Base-by-base conservation (phyloP, 2,329 filamentous ascomycete species). In the Bipolaris victoriae region DNA sequence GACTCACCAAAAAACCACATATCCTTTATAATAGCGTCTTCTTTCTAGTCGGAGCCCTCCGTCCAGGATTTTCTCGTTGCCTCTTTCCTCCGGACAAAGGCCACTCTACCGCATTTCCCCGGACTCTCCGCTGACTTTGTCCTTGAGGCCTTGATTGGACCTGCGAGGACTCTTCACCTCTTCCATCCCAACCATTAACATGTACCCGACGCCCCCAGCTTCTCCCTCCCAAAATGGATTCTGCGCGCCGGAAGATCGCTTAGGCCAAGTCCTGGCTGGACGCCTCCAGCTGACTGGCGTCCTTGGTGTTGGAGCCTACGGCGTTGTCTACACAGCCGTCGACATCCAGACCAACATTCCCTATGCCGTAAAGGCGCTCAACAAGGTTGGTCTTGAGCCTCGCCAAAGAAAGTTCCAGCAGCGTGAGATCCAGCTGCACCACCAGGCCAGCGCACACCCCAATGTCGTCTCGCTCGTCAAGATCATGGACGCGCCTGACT, bases 301-400 rank as follows among this genome's bases (percentile, higher is more conserved):
- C 68, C 85, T 98, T 61, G 95, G 95, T 64, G 91, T 94, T 49
- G 95, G 95, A 68, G 95, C 95, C 56, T 99, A 99, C 78, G 95
- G 95, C 64, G 93, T 97, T 40, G 95, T 99, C 24, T 98, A 98
- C 81, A 87, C 88, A 64, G 93, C 93, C 71, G 83, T 90, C 79
- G 93, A 95, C 80, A 86, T 94, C 74, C 88, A 89, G 75, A 94
- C 88, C 66, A 86, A 90, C 75, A 85, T 88, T 57, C 88, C 87
- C 64, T 99, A 96, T 82, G 95, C 95, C 63, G 94, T 99, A 74
- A 99, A 99, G 84, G 94, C 93, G 60, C 85, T 99, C 74, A 95
- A 92, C 88, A 98, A 97, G 80, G 84, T 89, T 78, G 95, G 94
- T 77, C 82, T 98, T 81, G 93, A 98, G 79, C 83, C 86, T 69